Base-by-base conservation (phyloP, 148 eudicot genomes). In the Rhododendron mucronatum region DNA sequence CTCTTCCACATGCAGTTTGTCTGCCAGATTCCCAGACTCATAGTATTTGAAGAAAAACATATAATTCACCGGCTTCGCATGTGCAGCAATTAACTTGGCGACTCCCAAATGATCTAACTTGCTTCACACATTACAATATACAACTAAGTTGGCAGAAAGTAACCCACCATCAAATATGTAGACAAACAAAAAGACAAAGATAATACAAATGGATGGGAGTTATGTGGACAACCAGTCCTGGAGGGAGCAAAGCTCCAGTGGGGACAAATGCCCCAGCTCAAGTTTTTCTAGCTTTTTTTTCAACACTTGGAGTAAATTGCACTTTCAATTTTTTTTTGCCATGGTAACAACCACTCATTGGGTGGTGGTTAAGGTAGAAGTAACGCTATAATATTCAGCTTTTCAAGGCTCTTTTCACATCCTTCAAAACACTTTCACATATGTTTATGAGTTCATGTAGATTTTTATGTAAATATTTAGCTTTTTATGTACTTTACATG, bases 61-160 rank as follows among this genome's bases (percentile, higher is more conserved):
- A 89, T 97, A 97, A 89, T 95, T 97, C 15, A 98, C 98, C 12
- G 99, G 99, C 90, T 90, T 93, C 15, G 96, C 98, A 76, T 97
- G 97, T 16, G 98, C 99, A 7, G 96, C 99, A 84, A 97, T 85
- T 26, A 97, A 89, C 91, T 85, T 94, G 45, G 92, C 95, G 20
- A 97, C 85, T 65, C 98, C 98, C 5, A 93, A 94, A 88, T 97
- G 99, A 91, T 95, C 94, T 89, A 97, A 84, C 89, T 94, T 93
- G 95, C 99, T 97, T 91, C 92, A 92, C 92, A 92, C 37, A 84
- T 81, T 65, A 41, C 51, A 84, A 61, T 3, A 85, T 9, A 87
- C 18, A 85, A 67, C 50, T 57, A 89, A 84, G 82, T 80, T 30
- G 37, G 67, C 86, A 53, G 33, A 83, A 69, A 55, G 15, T 39